phyloP scores from a whole-genome alignment of 2,329 filamentous ascomycete genomes.

The Colletotrichum orbiculare region DNA sequence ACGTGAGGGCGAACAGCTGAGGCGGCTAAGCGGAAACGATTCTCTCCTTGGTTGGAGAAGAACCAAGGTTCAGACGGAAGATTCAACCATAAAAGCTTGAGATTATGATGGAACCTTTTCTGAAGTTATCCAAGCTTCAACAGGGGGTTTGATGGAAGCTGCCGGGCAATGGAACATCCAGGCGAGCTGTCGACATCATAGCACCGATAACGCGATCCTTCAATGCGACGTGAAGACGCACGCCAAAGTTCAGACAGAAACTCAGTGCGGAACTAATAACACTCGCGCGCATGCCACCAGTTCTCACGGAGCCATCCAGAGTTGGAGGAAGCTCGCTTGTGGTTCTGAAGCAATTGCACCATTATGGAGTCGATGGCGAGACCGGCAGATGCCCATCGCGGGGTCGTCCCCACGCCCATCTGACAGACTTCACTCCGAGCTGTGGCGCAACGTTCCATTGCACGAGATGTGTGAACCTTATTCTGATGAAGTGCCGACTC shows the following conservation, averaged over 20 bases:
- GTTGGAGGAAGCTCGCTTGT: not conserved
- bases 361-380: constrained; percentile 20
- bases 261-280: not conserved
- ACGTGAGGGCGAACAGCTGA: no score
- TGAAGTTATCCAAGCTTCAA: not conserved
- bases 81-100: no score
- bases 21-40: no score
- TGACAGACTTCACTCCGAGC: constrained; percentile 8
- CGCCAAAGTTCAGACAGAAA: not conserved
- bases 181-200: not conserved
- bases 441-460: constrained; percentile 23
- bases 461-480: constrained; percentile 24
- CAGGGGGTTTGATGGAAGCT: not conserved
- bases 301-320: not conserved
- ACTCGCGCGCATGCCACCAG: not conserved
- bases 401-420: not conserved
- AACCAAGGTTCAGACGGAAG: no score
- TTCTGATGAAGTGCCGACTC: not conserved
- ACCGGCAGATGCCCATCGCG: constrained; percentile 2
- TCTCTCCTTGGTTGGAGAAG: no score
- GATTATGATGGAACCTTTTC: no score
- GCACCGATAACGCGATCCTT: constrained; percentile 13
- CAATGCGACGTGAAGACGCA: constrained; percentile 17
- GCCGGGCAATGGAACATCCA: not conserved
- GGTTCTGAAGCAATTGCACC: constrained; percentile 17